These are phyloP conservation scores for Pyrus pyrifolia DNA, from an alignment of 306 rosid genomes.

Conservation along the genomic window DNA sequence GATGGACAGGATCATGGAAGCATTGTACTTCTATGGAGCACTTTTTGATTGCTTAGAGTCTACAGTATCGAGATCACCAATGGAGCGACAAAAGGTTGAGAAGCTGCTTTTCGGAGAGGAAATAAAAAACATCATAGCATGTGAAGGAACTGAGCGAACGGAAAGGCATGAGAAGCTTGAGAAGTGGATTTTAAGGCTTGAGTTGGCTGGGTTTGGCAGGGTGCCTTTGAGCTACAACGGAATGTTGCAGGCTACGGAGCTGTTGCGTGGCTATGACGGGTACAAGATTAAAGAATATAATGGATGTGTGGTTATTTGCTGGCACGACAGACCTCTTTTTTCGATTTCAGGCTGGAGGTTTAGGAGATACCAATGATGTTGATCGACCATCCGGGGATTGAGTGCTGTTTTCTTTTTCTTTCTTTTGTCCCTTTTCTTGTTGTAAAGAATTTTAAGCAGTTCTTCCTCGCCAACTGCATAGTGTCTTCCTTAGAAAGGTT, in stretches of 20 bases:
- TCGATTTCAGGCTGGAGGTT: constrained; percentile 65
- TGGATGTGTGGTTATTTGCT: constrained; percentile 48
- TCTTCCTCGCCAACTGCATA: constrained; percentile 8
- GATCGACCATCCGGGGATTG: constrained; percentile 6
- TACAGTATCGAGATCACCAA: constrained; percentile 43
- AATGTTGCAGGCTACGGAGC: constrained; percentile 38
- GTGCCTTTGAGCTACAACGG: constrained; percentile 48
- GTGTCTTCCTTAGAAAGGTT: background rate
- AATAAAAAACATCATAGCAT: constrained; percentile 73
- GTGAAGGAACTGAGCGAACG: constrained; percentile 66
- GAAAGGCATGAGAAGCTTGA: constrained; percentile 78
- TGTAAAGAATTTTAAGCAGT: constrained; percentile 15
- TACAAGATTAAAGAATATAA: constrained; percentile 48
- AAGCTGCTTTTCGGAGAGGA: constrained; percentile 68
- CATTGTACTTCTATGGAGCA: constrained; percentile 58
- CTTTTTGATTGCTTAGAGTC: constrained; percentile 79
- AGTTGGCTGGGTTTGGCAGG: constrained; percentile 54
- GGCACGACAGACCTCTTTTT: constrained; percentile 59
- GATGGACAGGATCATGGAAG: constrained; percentile 56
- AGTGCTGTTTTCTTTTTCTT: constrained; percentile 2
- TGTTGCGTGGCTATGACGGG: constrained; percentile 45
- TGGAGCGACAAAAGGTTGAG: constrained; percentile 62
- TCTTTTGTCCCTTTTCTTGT: constrained; percentile 11
- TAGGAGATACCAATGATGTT: constrained; percentile 29
- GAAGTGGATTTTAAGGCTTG: constrained; percentile 62